phyloP scores from a whole-genome alignment of 192 early-diverging fungal genomes.

The Umbelopsis ramanniana region DNA sequence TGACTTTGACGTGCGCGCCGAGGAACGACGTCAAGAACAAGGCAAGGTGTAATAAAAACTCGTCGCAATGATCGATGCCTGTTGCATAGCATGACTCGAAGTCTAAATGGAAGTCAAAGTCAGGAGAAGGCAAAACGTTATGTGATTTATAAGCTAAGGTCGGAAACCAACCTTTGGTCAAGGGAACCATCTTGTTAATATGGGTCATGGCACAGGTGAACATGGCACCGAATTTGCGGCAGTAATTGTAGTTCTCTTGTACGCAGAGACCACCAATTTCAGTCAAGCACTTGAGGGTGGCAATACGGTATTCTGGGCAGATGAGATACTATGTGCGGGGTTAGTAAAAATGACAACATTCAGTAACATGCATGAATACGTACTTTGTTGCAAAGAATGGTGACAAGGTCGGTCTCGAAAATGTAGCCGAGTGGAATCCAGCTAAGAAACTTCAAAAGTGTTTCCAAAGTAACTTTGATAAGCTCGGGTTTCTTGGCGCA shows the following conservation, averaged over 20 bases:
- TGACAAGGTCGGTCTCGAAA: constrained; percentile 96
- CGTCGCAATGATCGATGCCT: constrained; percentile 84
- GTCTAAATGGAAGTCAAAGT: constrained; percentile 49
- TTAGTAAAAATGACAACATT: background rate
- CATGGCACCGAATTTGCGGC: constrained; percentile 82
- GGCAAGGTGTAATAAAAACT: constrained; percentile 95
- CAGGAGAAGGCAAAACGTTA: no score
- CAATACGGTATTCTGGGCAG: constrained; percentile 84
- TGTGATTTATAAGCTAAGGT: no score
- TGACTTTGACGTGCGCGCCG: constrained; percentile 80
- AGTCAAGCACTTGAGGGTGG: constrained; percentile 94
- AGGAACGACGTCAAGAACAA: constrained; percentile 92
- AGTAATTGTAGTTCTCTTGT: constrained; percentile 76
- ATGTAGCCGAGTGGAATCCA: constrained; percentile 99
- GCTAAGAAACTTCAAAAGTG: constrained; percentile 90
- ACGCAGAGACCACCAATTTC: constrained; percentile 91
- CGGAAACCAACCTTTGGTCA: constrained; percentile 57
- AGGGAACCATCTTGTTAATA: constrained; percentile 72
- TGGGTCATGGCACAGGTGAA: constrained; percentile 83
- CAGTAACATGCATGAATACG: constrained; percentile 1
- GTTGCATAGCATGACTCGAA: constrained; percentile 81
- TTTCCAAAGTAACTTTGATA: constrained; percentile 91
- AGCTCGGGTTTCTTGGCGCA: constrained; percentile 88
- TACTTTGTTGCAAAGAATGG: constrained; percentile 80
- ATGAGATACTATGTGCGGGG: constrained; percentile 68